Percentiles rank a stretch among this genome's conserved stretches.
Evolutionary conservation across 1,284 basidiomycete species (phyloP).

Genomic region (Cutaneotrichosporon sp.): DNA sequence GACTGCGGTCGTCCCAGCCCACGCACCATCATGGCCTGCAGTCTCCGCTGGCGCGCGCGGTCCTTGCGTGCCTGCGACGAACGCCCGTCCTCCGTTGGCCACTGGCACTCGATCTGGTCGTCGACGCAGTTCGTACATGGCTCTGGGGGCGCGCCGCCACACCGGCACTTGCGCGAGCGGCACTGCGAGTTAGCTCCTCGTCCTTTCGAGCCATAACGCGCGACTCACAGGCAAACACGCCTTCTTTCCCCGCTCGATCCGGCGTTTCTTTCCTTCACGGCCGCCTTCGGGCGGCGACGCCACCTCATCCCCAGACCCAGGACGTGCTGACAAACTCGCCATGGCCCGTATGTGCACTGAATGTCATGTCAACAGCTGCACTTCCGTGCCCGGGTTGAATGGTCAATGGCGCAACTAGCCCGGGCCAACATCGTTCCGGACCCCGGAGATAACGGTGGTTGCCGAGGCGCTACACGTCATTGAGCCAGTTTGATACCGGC

Average conservation of each 20-base stretch:
- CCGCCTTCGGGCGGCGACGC: too few species aligned
- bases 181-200: slow-evolving; percentile 18
- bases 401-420: too few species aligned
- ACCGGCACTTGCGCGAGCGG: slow-evolving; percentile 25
- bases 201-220: too few species aligned
- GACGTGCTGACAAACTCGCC: too few species aligned
- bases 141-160: slow-evolving; percentile 22
- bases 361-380: too few species aligned
- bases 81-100: slow-evolving; percentile 28
- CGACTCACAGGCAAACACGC: slow-evolving; percentile 8
- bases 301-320: too few species aligned
- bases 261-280: slow-evolving; percentile 3
- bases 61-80: slow-evolving; percentile 21
- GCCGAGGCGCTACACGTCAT: too few species aligned
- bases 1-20: slow-evolving; percentile 4
- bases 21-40: slow-evolving; percentile 1
- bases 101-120: slow-evolving; percentile 20
- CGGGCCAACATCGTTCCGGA: too few species aligned
- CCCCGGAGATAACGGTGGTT: too few species aligned
- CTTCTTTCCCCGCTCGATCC: slow-evolving; percentile 7
- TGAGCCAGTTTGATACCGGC: not conserved
- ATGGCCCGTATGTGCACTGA: too few species aligned
- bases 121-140: slow-evolving; percentile 27
- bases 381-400: too few species aligned
- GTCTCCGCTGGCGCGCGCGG: not conserved